Evolutionary conservation across 2,329 filamentous ascomycete genomes (phyloP), one percentile per base, ranked within the genome.

Genomic region (Dactylellina parvicollis): DNA sequence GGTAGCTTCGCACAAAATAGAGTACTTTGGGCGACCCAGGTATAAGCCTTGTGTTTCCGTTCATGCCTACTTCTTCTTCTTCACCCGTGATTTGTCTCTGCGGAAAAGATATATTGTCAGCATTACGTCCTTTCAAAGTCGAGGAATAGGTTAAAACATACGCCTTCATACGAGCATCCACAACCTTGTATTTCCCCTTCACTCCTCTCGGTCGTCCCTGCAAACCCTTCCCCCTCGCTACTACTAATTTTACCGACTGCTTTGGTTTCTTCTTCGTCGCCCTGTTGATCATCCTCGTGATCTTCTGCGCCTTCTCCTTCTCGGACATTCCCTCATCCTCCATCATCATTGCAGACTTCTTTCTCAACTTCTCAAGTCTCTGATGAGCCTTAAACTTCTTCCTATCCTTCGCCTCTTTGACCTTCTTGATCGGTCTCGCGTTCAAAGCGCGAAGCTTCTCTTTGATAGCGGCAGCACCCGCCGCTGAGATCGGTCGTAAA

Each of bases 341-440:
- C 18, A 89, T 90, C 55, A 99, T 83, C 78, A 96, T 83, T 38
- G 96, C 93, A n/a, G 89, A 92, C 86, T 99, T 99, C 88, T 96
- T 96, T 83, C 92, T 92, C 75, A 99, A 84, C 83, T 96, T 97
- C 86, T 99, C 95, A 28, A 99, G 83, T 67, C 87, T 86, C 82
- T 96, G 91, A 0, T 92, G 94, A 7, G 93, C 89, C 86, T 96
- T 96, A 82, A 96, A 90, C 84, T 97, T 98, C 88, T 99, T 99
- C 71, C 95, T 87, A 34, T 93, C 94, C 82, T 96, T 93, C 22
- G 95, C 95, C 82, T 99, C 95, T 77, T 91, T 90, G 30, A 99
- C 95, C 85, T 99, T 99, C 86, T 99, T 99, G 87, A 98, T 98
- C 0, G 95, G 95, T 30, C 95, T 88, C 5, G 94, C 95, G 80